Base-by-base conservation (phyloP, 1,284 basidiomycete species). In the Chalciporus sp. region DNA sequence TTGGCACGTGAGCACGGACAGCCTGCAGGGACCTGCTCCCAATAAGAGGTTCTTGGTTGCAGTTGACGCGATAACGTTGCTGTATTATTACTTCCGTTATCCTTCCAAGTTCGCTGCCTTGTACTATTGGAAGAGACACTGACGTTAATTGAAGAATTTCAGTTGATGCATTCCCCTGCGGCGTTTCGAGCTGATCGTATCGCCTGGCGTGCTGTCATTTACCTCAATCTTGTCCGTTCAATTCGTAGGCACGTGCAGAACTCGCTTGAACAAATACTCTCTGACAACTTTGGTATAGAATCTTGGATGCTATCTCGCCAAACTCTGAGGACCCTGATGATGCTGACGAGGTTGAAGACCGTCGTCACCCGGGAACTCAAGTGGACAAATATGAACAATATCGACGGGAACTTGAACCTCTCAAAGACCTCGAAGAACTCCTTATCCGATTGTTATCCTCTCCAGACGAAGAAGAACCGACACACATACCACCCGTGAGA, bases 191-290 rank as follows among this genome's bases (percentile, higher is more conserved):
- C 84, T 26, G 90, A 92, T 66, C 79, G 90, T 59, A 82, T 88
- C 55, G 88, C 90, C 33, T 92, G 90, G 90, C 83, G 90, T 51
- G 81, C 88, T 47, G 89, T 92, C 60, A 88, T 92, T 63, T 92
- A 92, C 72, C 79, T 92, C 57, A 92, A 92, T 71, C 78, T 92
- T 59, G 86, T 91, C 56, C 83, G 85, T 64, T 92, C 90, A 55
- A 74, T 92, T 61, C 83, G 85, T 59, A 82, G 85, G 87, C 84
- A 64, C 60, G 77, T 67, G 27, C 45, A 12, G 26, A 12, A 0
- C 47, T 37, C 55, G 26, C 39, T 43, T 28, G 43, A 49, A 27
- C 3, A n/a, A 19, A 19, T 23, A 19, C 19, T 52, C 31, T 26
- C 41, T 60, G 19, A 61, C 20, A 27, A 35, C 23, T 23, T 39